Base-by-base conservation (phyloP, 192 early-diverging fungal genomes). In the Umbelopsis sp. region DNA sequence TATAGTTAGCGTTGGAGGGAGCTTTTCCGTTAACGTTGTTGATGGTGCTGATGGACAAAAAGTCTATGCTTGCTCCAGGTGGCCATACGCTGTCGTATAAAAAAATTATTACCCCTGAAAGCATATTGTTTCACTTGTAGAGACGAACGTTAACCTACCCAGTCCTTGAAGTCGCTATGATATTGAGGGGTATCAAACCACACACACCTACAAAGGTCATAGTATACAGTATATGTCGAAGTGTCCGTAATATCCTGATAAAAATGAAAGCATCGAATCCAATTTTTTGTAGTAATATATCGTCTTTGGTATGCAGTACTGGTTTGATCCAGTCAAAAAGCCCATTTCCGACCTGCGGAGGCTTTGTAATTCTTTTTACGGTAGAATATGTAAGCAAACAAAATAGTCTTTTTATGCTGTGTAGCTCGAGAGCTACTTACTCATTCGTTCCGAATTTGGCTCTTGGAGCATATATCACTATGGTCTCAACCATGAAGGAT, bases 261-360 rank as follows among this genome's bases (percentile, higher is more conserved):
- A 90, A 89, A 33, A 92, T 72, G 33, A 91, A 86, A 10, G 91
- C 89, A 74, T 93, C 92, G 12, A 89, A 73, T 22, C 89, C 92
- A 3, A 92, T 84, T 18, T 84, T 87, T 13, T 86, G 82, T 22
- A 92, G 68, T 46, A 93, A 72, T 8, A 75, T 79, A 61, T 80
- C 69, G 50, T 93, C 91, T 58, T 82, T 74, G 25, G 82, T 74
- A 20, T 76, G 84, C 78, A 83, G 84, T 41, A 93, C 77, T 4
- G 88, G 78, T 2, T 78, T 71, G 44, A 87, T 78, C 92, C 92
- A 93, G 7, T 86, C 77, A 58, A 91, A 86, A 33, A 86, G 75
- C 18, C 89, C 87, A 15, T 75, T 75, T 1, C 78, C 80, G 20
- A 93, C 78, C 20, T 82, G 82, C 20, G 92, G 92, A 16, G 92